phyloP scores from a whole-genome alignment of 2,329 filamentous ascomycete genomes.

The Xylariaceae sp. region DNA sequence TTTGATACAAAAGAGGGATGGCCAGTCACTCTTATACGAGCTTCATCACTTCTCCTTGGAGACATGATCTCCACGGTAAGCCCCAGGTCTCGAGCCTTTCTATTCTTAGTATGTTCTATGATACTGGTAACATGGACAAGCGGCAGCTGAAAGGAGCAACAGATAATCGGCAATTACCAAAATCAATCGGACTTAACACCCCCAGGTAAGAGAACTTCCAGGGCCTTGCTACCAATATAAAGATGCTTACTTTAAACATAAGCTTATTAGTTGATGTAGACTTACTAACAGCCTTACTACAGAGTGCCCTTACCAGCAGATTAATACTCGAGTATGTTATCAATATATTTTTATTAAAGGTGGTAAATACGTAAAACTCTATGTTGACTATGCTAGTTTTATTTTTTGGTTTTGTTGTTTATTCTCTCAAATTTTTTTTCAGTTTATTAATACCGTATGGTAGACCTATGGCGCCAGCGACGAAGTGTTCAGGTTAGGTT shows the following conservation, averaged over 20 bases:
- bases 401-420: too few species aligned
- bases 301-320: not conserved
- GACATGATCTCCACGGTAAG: constrained; percentile 3
- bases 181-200: constrained; percentile 12
- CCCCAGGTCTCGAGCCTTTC: not conserved
- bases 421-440: too few species aligned
- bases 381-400: not conserved
- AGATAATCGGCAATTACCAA: not conserved
- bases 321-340: not conserved
- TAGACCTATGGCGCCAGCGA: too few species aligned
- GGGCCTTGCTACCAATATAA: not conserved
- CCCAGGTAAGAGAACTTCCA: not conserved
- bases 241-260: constrained; percentile 14
- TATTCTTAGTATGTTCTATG: constrained; percentile 10
- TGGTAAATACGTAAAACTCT: not conserved
- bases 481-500: too few species aligned
- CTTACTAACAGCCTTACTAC: constrained; percentile 21
- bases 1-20: not conserved
- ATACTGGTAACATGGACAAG: constrained; percentile 1
- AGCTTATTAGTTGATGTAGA: constrained; percentile 19
- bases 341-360: not conserved
- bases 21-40: constrained; percentile 13
- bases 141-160: not conserved
- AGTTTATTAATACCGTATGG: not conserved
- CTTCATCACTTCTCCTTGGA: not conserved